phyloP scores from a whole-genome alignment of 2,329 filamentous ascomycete species.

The Endoconidiophora polonica region DNA sequence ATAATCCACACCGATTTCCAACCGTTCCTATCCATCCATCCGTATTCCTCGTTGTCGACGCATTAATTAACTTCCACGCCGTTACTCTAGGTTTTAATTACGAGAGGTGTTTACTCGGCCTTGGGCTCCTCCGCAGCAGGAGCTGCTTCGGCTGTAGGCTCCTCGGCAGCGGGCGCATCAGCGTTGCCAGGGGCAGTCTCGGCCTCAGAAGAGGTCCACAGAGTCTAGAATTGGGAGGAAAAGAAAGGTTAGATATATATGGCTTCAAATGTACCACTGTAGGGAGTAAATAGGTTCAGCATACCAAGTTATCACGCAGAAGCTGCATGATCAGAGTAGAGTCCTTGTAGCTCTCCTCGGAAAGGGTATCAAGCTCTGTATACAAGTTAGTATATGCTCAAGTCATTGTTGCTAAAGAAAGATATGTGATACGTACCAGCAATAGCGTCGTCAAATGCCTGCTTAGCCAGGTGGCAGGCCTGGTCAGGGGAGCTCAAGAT shows the following conservation, averaged over 20 bases:
- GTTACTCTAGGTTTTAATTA: constrained; percentile 22
- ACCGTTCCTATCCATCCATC: constrained; percentile 5
- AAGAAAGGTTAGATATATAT: constrained; percentile 18
- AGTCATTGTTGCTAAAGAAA: not conserved
- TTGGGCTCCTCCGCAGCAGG: constrained; percentile 49
- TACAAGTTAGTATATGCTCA: constrained; percentile 15
- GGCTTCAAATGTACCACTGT: not conserved
- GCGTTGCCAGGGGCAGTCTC: constrained; percentile 48
- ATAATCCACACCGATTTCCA: constrained; percentile 6
- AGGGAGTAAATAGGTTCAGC: constrained; percentile 17
- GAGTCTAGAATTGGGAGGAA: constrained; percentile 45
- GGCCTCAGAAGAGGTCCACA: constrained; percentile 98
- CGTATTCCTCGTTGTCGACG: constrained; percentile 15
- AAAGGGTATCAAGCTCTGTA: constrained; percentile 82
- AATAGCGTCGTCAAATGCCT: constrained; percentile 97
- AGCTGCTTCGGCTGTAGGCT: constrained; percentile 36
- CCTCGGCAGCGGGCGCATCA: constrained; percentile 26
- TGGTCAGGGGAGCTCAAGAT: constrained; percentile 97
- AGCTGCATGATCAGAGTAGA: constrained; percentile 98
- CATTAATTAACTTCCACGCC: constrained; percentile 16
- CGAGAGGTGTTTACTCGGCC: constrained; percentile 38
- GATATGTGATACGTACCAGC: constrained; percentile 34
- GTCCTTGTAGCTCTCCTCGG: constrained; percentile 99
- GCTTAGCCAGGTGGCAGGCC: constrained; percentile 96
- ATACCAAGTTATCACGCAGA: constrained; percentile 85